Percentiles rank a stretch among this genome's conserved stretches.
phyloP scores from a whole-genome alignment of 2,329 filamentous ascomycete species.

The Elsinoe australis region DNA sequence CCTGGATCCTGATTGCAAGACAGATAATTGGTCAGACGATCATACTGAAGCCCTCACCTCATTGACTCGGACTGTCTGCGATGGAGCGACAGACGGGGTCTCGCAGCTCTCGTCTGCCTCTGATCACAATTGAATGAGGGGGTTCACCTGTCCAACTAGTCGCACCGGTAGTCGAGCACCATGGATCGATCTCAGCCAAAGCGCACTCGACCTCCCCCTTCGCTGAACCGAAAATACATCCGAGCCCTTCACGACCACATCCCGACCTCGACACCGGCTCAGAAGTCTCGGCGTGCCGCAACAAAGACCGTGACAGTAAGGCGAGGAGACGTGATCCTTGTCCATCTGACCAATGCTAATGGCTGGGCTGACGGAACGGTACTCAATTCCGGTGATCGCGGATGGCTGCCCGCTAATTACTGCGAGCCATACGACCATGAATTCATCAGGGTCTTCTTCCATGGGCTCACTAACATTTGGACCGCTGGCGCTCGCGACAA shows the following conservation, averaged over 20 bases:
- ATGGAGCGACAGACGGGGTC: no score
- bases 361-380: conserved; percentile 97
- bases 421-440: conserved; percentile 91
- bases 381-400: conserved; percentile 73
- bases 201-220: no score
- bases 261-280: conserved; percentile 66
- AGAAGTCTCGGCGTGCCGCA: conserved; percentile 56
- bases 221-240: conserved; percentile 92
- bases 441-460: conserved; percentile 75
- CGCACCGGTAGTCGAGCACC: no score
- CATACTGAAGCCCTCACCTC: no score
- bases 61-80: no score
- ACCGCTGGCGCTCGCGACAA: conserved; percentile 64
- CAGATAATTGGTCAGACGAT: no score
- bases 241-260: conserved; percentile 91
- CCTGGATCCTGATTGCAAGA: no score
- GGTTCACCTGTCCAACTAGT: no score
- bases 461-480: conserved; percentile 85
- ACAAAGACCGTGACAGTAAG: conserved; percentile 74
- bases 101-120: no score
- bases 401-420: conserved; percentile 97
- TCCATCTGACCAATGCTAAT: conserved; percentile 96
- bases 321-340: conserved; percentile 83
- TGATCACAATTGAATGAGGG: no score
- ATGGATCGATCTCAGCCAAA: no score